These are phyloP conservation scores for Taphrina sp. DNA, from an alignment of 1,139 yeast genomes.

Conservation along the genomic window DNA sequence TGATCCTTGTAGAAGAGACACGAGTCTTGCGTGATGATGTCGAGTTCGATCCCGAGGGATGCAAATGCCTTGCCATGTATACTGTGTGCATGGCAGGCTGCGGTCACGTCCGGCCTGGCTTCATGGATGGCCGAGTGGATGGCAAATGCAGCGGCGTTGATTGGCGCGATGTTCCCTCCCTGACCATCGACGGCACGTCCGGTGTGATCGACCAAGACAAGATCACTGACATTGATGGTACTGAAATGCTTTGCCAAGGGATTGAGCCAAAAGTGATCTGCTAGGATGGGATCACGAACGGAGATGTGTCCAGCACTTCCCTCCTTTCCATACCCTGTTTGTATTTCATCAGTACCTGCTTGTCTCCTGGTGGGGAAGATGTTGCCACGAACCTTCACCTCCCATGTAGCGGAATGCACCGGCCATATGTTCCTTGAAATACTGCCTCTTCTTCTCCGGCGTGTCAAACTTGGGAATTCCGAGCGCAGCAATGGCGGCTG, in stretches of 20 bases:
- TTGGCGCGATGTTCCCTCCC: conserved; percentile 62
- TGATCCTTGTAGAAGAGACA: conserved; percentile 67
- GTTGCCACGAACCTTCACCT: conserved; percentile 5
- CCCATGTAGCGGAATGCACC: conserved; percentile 78
- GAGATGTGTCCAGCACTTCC: conserved; percentile 83
- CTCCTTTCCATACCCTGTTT: conserved; percentile 44
- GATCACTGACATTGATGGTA: conserved; percentile 64
- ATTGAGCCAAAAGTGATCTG: conserved; percentile 74
- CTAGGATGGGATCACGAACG: conserved; percentile 71
- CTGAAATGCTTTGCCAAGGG: conserved; percentile 74
- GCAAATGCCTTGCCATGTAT: conserved; percentile 73
- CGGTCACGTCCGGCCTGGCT: conserved; percentile 74
- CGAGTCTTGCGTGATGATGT: conserved; percentile 77
- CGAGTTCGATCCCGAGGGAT: conserved; percentile 66
- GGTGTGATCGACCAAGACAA: conserved; percentile 71
- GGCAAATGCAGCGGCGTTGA: conserved; percentile 77
- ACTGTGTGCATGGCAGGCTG: conserved; percentile 81
- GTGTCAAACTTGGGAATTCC: conserved; percentile 13
- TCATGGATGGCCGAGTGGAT: conserved; percentile 75
- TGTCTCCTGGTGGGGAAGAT: background rate
- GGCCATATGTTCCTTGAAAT: conserved; percentile 74
- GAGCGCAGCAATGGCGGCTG: conserved; percentile 11
- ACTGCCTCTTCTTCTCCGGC: conserved; percentile 52
- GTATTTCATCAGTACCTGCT: background rate
- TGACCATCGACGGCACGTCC: conserved; percentile 48